Evolutionary conservation across 129 eudicot genomes (phyloP), one percentile per base, ranked within the genome.

Genomic region (Centrapalus pauciflorus): DNA sequence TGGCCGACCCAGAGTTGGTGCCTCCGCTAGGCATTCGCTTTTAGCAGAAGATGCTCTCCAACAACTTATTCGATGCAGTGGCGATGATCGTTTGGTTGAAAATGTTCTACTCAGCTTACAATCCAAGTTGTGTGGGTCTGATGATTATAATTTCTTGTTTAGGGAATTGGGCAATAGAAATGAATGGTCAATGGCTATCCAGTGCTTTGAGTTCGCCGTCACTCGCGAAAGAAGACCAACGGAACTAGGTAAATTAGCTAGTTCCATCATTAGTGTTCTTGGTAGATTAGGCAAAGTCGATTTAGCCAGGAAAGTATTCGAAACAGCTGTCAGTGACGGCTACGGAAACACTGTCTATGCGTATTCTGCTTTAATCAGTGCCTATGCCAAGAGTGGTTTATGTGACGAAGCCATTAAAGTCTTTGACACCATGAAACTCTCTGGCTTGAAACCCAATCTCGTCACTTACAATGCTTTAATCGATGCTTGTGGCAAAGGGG

Each of bases 401-500:
- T 85, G 83, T 61, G 85, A 88, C 68, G 95, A 88, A 57, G 98
- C 98, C 6, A 75, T 89, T 58, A 67, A 75, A 49, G 62, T 86
- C 3, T 93, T 93, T 30, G 82, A 83, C 30, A 73, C 78, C 27
- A 93, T 93, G 96, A 93, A 88, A 61, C 61, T 61, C 8, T 51
- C 71, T 1, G 89, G 92, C 2, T 80, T 93, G 67, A 88, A 78
- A 81, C 98, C 98, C 0, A 93, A 93, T 85, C 86, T 93, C 34
- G 95, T 93, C 2, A 88, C 96, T 11, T 93, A 83, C 20, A 93
- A 93, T 68, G 98, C 98, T 0, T 51, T 93, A 21, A 93, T 93
- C 14, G 96, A 93, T 75, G 98, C 98, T 0, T 93, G 98, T 85
- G 96, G 89, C 7, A 93, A 93, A 82, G 91, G 92, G 64, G 98